Evolutionary conservation across 805 yeast species (phyloP), one percentile per base, ranked within the genome.

Genomic region (Candida anglica): DNA sequence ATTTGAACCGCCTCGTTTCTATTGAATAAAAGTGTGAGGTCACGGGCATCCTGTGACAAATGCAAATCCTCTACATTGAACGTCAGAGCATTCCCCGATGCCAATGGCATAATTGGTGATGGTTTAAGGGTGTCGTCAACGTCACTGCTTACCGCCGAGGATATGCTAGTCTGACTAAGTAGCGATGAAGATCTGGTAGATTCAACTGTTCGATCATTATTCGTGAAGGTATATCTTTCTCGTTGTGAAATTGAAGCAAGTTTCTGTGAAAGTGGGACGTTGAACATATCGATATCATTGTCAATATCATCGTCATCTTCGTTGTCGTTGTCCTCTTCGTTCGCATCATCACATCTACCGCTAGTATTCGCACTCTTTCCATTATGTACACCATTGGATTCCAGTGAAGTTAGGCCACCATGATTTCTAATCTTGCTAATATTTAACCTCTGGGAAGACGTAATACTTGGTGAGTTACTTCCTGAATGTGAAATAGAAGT

Each of bases 251-350:
- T 42, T 9, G 68, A 54, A 5, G 53, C 62, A 14, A 79, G 54
- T 0, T 82, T 71, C 30, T 76, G 79, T 0, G 83, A 69, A 33
- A 77, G 56, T 3, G 88, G 88, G 14, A 81, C 83, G 44, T 81
- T 80, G 56, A 63, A 81, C 38, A 80, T 72, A 15, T 71, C 63
- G 15, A 69, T 56, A 35, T 71, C 71, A 27, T 69, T 75, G 13
- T 38, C 45, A 21, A 42, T 44, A 13, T 43, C 39, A 18, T 32
- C 26, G 18, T 38, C 42, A 17, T 46, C 50, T 26, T 37, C 36
- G 27, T 37, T 42, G 19, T 45, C 45, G 11, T 40, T 36, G 15
- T 29, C 27, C 5, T 33, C 33, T 8, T 34, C 31, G 22, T 35
- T 20, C 11, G 23, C 23, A 15, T 13, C 27, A 11, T 24, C 6